phyloP scores from a whole-genome alignment of 2,329 filamentous ascomycete species.

The Talaromyces sp. region DNA sequence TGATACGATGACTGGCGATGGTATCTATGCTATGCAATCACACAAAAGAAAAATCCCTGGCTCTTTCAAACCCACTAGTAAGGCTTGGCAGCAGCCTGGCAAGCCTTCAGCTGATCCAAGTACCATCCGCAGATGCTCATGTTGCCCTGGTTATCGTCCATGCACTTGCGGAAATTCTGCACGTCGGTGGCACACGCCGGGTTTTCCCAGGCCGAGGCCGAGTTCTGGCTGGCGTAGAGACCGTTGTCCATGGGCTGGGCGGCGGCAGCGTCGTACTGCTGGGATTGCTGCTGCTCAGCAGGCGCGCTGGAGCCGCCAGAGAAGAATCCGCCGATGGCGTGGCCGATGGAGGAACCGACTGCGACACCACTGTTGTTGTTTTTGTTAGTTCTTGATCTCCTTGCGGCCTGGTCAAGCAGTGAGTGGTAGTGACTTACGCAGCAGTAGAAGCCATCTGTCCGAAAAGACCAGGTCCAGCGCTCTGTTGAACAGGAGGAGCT shows the following conservation, averaged over 20 bases:
- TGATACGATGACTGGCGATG: constrained; percentile 1
- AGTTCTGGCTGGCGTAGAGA: constrained; percentile 36
- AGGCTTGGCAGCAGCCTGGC: constrained; percentile 68
- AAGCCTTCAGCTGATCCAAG: constrained; percentile 90
- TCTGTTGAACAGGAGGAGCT: constrained; percentile 37
- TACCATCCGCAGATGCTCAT: constrained; percentile 98
- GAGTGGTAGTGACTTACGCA: too few relatives aligned
- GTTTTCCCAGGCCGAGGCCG: constrained; percentile 34
- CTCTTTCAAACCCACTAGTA: constrained; percentile 46
- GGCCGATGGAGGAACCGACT: constrained; percentile 89
- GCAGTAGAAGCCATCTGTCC: constrained; percentile 97
- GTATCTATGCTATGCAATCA: constrained; percentile 12
- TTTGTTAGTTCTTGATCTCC: not conserved
- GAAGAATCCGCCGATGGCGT: constrained; percentile 88
- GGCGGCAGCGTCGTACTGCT: constrained; percentile 44
- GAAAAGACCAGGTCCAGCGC: constrained; percentile 71
- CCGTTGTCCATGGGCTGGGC: constrained; percentile 45
- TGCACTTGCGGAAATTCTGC: constrained; percentile 84
- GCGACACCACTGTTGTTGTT: constrained; percentile 71
- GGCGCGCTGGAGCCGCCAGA: constrained; percentile 59
- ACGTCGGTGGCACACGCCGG: constrained; percentile 74
- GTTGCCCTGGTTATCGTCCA: constrained; percentile 91
- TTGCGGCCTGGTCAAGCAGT: too few relatives aligned
- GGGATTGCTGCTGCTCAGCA: constrained; percentile 46
- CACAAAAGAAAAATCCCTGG: not conserved